Conservation (phyloP, 257 asterid genomes). For the Coffea eugenioides region DNA sequence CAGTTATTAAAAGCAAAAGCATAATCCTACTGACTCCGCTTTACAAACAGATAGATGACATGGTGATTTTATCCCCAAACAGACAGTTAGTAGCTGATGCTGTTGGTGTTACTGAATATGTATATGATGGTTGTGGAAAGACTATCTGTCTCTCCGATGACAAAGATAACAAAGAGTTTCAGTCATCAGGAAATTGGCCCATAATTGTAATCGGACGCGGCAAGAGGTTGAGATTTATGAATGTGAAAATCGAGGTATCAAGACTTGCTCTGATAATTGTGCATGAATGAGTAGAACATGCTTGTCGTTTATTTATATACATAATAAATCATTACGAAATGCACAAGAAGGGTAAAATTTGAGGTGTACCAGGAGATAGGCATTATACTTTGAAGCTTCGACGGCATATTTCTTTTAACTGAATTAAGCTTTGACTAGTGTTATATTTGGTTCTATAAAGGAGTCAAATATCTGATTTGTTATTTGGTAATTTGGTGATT, state of each 20-base stretch:
- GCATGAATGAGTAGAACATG: background rate
- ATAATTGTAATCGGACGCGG: constrained; percentile 90
- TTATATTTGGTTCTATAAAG: background rate
- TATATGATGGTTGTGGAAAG: constrained; percentile 94
- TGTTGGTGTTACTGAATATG: constrained; percentile 74
- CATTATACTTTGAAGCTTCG: background rate
- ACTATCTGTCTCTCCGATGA: constrained; percentile 63
- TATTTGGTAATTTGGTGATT: background rate
- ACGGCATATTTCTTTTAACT: background rate
- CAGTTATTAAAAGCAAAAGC: constrained; percentile 62
- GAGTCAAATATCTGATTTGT: background rate
- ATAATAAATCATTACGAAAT: background rate
- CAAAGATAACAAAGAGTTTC: constrained; percentile 50
- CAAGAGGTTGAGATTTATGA: constrained; percentile 76
- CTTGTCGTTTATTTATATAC: background rate
- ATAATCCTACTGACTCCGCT: constrained; percentile 61
- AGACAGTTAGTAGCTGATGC: constrained; percentile 83
- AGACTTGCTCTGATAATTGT: constrained; percentile 14
- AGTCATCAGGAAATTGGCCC: constrained; percentile 50
- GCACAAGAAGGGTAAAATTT: background rate
- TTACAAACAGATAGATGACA: constrained; percentile 72
- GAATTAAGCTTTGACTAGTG: background rate
- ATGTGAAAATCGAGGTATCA: constrained; percentile 90
- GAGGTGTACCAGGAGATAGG: background rate
- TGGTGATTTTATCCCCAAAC: constrained; percentile 71